Evolutionary conservation across 257 asterid species (phyloP).

Genomic region (Solanum medicagineum): DNA sequence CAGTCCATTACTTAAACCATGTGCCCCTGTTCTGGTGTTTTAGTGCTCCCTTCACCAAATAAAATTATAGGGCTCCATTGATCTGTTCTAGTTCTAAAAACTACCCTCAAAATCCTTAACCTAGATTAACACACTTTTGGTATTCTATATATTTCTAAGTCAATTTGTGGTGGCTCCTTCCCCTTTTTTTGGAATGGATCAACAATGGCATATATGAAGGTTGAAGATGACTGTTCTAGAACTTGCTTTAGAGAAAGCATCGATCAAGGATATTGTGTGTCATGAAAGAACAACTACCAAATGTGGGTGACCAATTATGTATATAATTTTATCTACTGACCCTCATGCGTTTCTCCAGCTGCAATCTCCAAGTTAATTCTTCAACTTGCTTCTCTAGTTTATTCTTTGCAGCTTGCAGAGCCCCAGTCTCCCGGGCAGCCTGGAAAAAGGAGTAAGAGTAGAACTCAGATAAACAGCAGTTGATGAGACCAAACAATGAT

Average conservation of each 20-base stretch:
- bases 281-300: background rate
- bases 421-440: slow-evolving; percentile 99
- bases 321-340: slow-evolving; percentile 26
- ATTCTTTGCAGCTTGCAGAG: slow-evolving; percentile 98
- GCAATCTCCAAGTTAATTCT: slow-evolving; percentile 96
- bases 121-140: background rate
- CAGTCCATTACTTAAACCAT: background rate
- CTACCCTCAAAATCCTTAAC: background rate
- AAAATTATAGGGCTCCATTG: background rate
- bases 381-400: slow-evolving; percentile 99
- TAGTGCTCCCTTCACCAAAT: background rate
- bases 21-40: background rate
- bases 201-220: background rate
- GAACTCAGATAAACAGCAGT: background rate
- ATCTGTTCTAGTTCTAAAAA: background rate
- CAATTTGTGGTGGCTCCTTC: background rate
- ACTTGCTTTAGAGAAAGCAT: background rate
- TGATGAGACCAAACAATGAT: background rate
- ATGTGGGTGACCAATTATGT: background rate
- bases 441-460: slow-evolving; percentile 7
- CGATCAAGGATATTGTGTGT: background rate
- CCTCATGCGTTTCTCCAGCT: slow-evolving; percentile 97
- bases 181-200: background rate
- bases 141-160: background rate
- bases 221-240: background rate